These are phyloP conservation scores for Stropharia rugosoannulata DNA, from an alignment of 768 basidiomycete genomes.

Conservation along the genomic window DNA sequence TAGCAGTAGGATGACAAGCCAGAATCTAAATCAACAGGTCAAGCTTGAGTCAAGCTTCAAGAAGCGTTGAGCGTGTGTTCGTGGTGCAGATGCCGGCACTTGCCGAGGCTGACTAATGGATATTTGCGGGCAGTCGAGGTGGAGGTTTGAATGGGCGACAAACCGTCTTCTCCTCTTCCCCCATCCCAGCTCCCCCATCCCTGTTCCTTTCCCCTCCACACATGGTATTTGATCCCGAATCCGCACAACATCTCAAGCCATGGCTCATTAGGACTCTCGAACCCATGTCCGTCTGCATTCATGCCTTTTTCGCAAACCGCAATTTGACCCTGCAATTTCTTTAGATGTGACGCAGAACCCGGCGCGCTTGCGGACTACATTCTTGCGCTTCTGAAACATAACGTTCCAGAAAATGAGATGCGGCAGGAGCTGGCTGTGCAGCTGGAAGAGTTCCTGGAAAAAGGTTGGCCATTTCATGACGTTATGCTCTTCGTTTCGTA, in stretches of 20 bases:
- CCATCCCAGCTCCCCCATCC: slow-evolving; percentile 2
- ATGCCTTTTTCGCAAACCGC: slow-evolving; percentile 3
- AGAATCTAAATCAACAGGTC: no score
- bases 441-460: slow-evolving; percentile 91
- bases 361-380: slow-evolving; percentile 92
- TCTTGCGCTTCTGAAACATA: slow-evolving; percentile 89
- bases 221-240: slow-evolving; percentile 72
- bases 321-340: slow-evolving; percentile 14
- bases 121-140: slow-evolving; percentile 4
- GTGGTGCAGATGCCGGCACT: neutral
- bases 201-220: slow-evolving; percentile 1
- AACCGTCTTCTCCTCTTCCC: neutral
- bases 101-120: slow-evolving; percentile 18
- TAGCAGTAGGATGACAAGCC: no score
- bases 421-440: slow-evolving; percentile 73
- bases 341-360: slow-evolving; percentile 95
- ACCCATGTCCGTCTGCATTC: slow-evolving; percentile 67
- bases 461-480: slow-evolving; percentile 48
- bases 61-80: neutral
- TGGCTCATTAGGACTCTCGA: slow-evolving; percentile 90
- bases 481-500: slow-evolving; percentile 3
- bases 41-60: neutral
- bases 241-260: slow-evolving; percentile 68
- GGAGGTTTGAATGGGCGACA: neutral
- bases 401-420: slow-evolving; percentile 80